Base-by-base conservation (phyloP, 768 basidiomycete genomes). In the Roridomyces roridus region DNA sequence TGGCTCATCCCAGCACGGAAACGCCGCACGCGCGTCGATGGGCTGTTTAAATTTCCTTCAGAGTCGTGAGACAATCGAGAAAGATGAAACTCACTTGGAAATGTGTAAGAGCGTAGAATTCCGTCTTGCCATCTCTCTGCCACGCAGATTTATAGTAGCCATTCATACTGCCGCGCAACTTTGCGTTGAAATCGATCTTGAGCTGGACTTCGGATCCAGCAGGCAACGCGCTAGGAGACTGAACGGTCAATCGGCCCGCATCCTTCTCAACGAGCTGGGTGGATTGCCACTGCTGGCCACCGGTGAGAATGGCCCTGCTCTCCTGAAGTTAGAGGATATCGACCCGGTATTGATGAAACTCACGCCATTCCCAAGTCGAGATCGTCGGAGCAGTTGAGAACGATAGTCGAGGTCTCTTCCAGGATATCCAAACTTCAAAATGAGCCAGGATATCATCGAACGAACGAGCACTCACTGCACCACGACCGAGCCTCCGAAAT, bases 1-100 rank as follows among this genome's bases (percentile, higher is more conserved):
- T 17, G 96, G 96, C 68, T 97, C 95, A 68, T 97, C 95, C 92
- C 92, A 96, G 77, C 89, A 93, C 28, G 92, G 92, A 71, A 93
- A 91, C 6, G 90, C 85, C 36, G 85, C 83, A 43, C 95, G 80
- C 10, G 96, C 95, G 56, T 87, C 87, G 36, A 90, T 96, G 31
- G 95, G 88, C 89, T 97, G 23, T 35, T 35, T 41, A 40, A 26
- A 24, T 40, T 40, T 40, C 15, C 3, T 34, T 34, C 4, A 34
- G 31, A 34, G n/a, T 15, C 4, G 31, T 3, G 23, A 23, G 3
- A 14, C 5, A 6, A 18, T 34, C 15, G 15, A 28, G 35, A 26
- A 46, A 45, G 41, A 44, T 15, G 35, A 9, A 17, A 54, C 67
- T 37, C 55, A 86, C 90, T 78, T 90, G 92, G 64, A 95, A 96